These are phyloP conservation scores for Canariomyces notabilis DNA, from an alignment of 2,329 filamentous ascomycete species.

Conservation along the genomic window DNA sequence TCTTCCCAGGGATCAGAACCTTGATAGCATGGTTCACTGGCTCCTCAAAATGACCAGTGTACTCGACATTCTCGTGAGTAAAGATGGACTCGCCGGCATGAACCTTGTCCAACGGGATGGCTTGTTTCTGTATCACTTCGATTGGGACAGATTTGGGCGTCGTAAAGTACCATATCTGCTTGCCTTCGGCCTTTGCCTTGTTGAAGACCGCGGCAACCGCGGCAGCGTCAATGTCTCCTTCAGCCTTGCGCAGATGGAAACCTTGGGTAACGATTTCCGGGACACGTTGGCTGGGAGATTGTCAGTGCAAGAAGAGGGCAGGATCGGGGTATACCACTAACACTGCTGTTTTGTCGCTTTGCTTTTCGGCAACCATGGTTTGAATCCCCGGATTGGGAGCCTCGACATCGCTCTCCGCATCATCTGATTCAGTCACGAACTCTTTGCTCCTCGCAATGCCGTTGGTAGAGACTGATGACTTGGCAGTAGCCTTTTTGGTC, in stretches of 20 bases:
- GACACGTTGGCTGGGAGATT: conserved; percentile 20
- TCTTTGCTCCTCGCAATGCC: conserved; percentile 20
- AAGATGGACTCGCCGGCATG: conserved; percentile 50
- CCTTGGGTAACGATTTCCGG: conserved; percentile 45
- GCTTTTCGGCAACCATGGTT: conserved; percentile 32
- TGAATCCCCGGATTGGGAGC: conserved; percentile 26
- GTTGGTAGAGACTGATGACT: conserved; percentile 9
- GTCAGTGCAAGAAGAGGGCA: conserved; percentile 15
- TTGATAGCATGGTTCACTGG: conserved; percentile 49
- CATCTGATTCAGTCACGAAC: conserved; percentile 20
- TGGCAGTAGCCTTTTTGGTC: conserved; percentile 15
- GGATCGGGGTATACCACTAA: conserved; percentile 8
- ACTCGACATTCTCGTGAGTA: conserved; percentile 59
- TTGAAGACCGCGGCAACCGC: conserved; percentile 52
- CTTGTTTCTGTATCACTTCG: conserved; percentile 58
- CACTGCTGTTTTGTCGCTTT: conserved; percentile 19
- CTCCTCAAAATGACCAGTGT: conserved; percentile 53
- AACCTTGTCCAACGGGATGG: conserved; percentile 53
- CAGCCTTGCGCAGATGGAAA: conserved; percentile 49
- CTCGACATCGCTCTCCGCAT: conserved; percentile 9
- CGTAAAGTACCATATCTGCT: conserved; percentile 78
- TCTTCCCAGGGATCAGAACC: conserved; percentile 55
- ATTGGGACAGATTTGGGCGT: conserved; percentile 66
- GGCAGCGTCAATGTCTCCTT: conserved; percentile 37
- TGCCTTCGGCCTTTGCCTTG: conserved; percentile 56